Base-by-base conservation (phyloP, 306 rosid genomes). In the Vicia villosa region DNA sequence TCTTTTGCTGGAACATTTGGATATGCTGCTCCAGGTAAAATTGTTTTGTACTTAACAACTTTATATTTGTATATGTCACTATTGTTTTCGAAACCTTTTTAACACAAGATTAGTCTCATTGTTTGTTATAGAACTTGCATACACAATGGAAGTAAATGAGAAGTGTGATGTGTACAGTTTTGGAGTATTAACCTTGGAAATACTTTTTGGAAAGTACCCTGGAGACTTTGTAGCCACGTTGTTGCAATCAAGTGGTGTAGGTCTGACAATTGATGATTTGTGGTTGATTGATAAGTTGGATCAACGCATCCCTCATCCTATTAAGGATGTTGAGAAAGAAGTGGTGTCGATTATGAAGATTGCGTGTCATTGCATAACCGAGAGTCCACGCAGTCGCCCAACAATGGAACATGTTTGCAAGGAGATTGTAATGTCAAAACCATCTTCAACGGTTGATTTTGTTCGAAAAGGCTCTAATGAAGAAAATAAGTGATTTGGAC, bases 61-160 rank as follows among this genome's bases (percentile, higher is more conserved):
- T n/a, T n/a, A n/a, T n/a, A n/a, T n/a, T n/a, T n/a, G n/a, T n/a
- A n/a, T n/a, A n/a, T n/a, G n/a, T n/a, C n/a, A n/a, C n/a, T n/a
- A n/a, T n/a, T n/a, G n/a, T n/a, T n/a, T n/a, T n/a, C n/a, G n/a
- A n/a, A n/a, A n/a, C n/a, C n/a, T n/a, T n/a, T n/a, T n/a, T n/a
- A n/a, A n/a, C n/a, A n/a, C n/a, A n/a, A n/a, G n/a, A n/a, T n/a
- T n/a, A 26, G 4, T 26, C 3, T 28, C 32, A 28, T 28, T 28
- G 32, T 28, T 28, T 28, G 32, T 28, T 12, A 55, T 16, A 55
- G 61, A 55, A 55, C 61, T 55, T 11, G 61, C 37, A 24, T 24
- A 21, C 17, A 55, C 61, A 24, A 55, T 55, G 61, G 61, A 55
- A 55, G 61, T 55, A 55, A 55, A 55, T 24, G 61, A 55, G 10